Base-by-base conservation (phyloP, 2,329 filamentous ascomycete genomes). In the Exophiala spinifera region DNA sequence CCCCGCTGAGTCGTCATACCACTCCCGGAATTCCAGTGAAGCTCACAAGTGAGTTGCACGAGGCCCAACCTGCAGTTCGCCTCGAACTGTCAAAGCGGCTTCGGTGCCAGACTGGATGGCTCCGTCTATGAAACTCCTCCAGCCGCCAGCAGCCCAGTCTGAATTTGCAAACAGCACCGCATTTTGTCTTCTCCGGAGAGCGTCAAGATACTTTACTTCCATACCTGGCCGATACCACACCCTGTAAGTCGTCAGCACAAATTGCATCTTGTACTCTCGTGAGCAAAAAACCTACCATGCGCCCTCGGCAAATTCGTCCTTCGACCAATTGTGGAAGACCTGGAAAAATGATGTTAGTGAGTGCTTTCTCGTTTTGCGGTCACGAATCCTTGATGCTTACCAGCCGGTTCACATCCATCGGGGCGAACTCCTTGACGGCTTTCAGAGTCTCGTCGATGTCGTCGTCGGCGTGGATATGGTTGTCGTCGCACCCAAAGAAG, bases 101-200 rank as follows among this genome's bases (percentile, higher is more conserved):
- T 67, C 63, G 1, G 72, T 71, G 0, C 76, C 76, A 31, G 76
- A 73, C 47, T 78, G 74, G 39, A 79, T 77, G 0, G 76, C 76
- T 1, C 76, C 76, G 56, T 79, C 77, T 11, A 78, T 77, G 36
- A 78, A 78, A 19, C 75, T 73, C 0, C 76, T 66, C 76, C 77
- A 79, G 0, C 75, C 76, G 21, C 53, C 54, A 6, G 74, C 59
- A 1, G 75, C 76, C 76, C 76, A 79, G 44, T 79, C 76, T 0
- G 75, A 73, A 49, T 70, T 75, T 0, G 75, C 75, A 66, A 79
- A 79, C 3, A 76, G 57, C 3, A 78, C 61, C 33, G 76, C 75
- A 0, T 73, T 75, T 36, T 77, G 74, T 1, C 69, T 65, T 1
- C 64, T 65, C 34, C 74, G 62, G 60, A 79, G 67, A n/a, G 70